Percentiles rank a stretch among this genome's conserved stretches.
Evolutionary conservation across 257 asterid species (phyloP).

Genomic region (Solanum medicagineum): DNA sequence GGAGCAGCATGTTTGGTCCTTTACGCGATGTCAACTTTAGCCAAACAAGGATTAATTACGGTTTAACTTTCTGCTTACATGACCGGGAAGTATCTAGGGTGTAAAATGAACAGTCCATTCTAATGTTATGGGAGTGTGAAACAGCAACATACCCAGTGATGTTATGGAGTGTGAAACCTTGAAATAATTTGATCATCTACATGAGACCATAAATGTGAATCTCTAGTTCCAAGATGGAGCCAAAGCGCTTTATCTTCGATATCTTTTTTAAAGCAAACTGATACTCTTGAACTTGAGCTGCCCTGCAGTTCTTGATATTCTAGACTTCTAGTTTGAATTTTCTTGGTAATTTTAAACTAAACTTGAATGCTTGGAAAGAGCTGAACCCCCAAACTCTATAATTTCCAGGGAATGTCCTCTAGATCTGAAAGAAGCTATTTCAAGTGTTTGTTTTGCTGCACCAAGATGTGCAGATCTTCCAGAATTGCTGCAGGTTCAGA

Average conservation of each 20-base stretch:
- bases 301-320: background rate
- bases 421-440: slow-evolving; percentile 95
- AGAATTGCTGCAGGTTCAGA: slow-evolving; percentile 69
- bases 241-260: background rate
- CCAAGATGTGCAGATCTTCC: slow-evolving; percentile 96
- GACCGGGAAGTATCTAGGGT: background rate
- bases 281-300: background rate
- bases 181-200: background rate
- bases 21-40: background rate
- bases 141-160: too few species aligned
- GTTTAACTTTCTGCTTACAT: background rate
- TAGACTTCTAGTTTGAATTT: background rate
- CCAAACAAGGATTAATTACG: background rate
- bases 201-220: background rate
- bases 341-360: background rate
- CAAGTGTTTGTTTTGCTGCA: slow-evolving; percentile 94
- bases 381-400: background rate
- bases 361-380: background rate
- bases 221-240: background rate
- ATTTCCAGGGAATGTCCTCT: slow-evolving; percentile 83
- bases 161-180: background rate
- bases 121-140: background rate
- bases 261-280: background rate
- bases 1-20: background rate
- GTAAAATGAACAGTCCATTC: background rate